These are phyloP conservation scores for Fusarium kyushuense DNA, from an alignment of 2,329 filamentous ascomycete species.

Conservation along the genomic window DNA sequence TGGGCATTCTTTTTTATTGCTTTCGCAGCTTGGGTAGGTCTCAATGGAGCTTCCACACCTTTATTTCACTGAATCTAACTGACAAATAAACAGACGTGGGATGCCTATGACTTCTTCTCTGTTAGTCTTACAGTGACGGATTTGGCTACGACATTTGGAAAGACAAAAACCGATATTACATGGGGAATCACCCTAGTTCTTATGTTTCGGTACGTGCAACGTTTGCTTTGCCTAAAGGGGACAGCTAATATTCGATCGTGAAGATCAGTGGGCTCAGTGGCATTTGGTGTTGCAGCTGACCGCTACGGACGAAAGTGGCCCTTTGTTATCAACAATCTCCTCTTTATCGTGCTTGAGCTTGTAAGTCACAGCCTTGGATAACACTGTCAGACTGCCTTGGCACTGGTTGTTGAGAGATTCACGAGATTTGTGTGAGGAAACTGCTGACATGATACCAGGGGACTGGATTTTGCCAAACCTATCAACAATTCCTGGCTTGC, in stretches of 20 bases:
- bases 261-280: conserved; percentile 65
- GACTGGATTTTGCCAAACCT: conserved; percentile 77
- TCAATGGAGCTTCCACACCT: neutral
- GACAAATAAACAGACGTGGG: conserved; percentile 62
- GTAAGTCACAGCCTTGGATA: conserved; percentile 55
- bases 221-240: no score
- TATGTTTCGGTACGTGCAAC: no score
- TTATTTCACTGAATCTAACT: neutral
- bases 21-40: conserved; percentile 68
- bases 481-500: conserved; percentile 78
- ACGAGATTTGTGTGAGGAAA: conserved; percentile 3
- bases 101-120: conserved; percentile 76
- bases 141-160: conserved; percentile 65
- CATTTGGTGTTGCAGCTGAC: conserved; percentile 68
- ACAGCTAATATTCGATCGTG: no score
- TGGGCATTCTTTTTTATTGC: conserved; percentile 69
- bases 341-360: conserved; percentile 79
- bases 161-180: conserved; percentile 68
- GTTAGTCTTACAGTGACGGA: conserved; percentile 70
- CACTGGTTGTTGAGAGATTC: conserved; percentile 4
- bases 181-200: conserved; percentile 74
- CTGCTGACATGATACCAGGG: conserved; percentile 53
- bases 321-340: conserved; percentile 79
- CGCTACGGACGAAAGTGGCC: conserved; percentile 75
- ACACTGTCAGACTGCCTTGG: conserved; percentile 10